Evolutionary conservation across 345 rosid genomes (phyloP).

Genomic region (Lumnitzera racemosa): DNA sequence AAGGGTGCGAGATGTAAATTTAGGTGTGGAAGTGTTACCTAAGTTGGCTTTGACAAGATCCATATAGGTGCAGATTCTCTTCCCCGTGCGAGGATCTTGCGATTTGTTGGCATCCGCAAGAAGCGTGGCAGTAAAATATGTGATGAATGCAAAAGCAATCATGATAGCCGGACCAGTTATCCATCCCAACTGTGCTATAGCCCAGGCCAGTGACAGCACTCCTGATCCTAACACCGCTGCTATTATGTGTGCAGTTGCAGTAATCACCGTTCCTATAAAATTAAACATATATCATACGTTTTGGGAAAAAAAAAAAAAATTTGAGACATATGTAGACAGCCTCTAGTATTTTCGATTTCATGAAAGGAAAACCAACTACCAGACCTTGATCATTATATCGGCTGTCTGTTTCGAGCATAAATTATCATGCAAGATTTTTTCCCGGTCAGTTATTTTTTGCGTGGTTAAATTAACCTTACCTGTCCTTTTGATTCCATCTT

Average conservation of each 20-base stretch:
- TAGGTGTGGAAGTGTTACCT: slow-evolving; percentile 19
- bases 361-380: no score
- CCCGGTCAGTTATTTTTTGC: no score
- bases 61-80: slow-evolving; percentile 64
- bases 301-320: no score
- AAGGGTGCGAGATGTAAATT: no score
- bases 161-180: not conserved
- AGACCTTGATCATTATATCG: no score
- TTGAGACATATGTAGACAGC: no score
- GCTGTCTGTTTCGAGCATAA: no score
- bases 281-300: no score
- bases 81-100: slow-evolving; percentile 53
- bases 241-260: slow-evolving; percentile 7
- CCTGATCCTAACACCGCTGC: slow-evolving; percentile 5
- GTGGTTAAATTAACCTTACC: no score
- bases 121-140: slow-evolving; percentile 55
- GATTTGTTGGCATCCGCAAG: slow-evolving; percentile 62
- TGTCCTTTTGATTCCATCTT: no score
- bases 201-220: slow-evolving; percentile 8
- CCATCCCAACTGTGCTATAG: slow-evolving; percentile 8
- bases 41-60: slow-evolving; percentile 60
- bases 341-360: no score
- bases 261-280: not conserved
- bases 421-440: no score
- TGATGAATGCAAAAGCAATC: slow-evolving; percentile 51